phyloP scores from a whole-genome alignment of 2,329 filamentous ascomycete species.

The Annulohypoxylon truncatum region DNA sequence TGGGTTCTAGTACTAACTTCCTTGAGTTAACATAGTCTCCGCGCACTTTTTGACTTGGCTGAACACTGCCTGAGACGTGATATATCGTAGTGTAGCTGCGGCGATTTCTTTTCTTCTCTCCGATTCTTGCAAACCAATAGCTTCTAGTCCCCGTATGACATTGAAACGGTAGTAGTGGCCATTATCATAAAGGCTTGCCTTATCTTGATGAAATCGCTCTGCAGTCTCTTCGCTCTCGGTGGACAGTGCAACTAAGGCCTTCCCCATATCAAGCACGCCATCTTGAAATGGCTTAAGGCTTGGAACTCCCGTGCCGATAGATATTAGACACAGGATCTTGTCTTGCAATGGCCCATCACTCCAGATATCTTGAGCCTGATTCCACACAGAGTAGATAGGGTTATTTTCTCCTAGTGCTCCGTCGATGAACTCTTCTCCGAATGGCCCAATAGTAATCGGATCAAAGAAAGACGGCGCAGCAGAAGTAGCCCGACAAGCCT shows the following conservation, averaged over 20 bases:
- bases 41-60: neutral
- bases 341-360: neutral
- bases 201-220: neutral
- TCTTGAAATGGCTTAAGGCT: neutral
- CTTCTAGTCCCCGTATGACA: neutral
- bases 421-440: neutral
- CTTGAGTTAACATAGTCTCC: neutral
- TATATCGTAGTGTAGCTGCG: neutral
- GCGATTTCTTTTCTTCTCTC: neutral
- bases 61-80: neutral
- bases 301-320: neutral
- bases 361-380: neutral
- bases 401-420: slow-evolving; percentile 5
- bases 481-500: slow-evolving; percentile 17
- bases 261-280: neutral
- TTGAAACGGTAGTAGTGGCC: neutral
- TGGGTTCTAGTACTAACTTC: neutral
- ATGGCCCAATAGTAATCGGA: slow-evolving; percentile 4
- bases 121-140: neutral
- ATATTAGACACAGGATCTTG: neutral
- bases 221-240: neutral
- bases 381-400: neutral
- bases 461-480: slow-evolving; percentile 16
- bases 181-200: neutral
- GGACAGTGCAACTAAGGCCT: neutral